Conservation (phyloP, 345 rosid species). For the Raphanus raphanistrum region DNA sequence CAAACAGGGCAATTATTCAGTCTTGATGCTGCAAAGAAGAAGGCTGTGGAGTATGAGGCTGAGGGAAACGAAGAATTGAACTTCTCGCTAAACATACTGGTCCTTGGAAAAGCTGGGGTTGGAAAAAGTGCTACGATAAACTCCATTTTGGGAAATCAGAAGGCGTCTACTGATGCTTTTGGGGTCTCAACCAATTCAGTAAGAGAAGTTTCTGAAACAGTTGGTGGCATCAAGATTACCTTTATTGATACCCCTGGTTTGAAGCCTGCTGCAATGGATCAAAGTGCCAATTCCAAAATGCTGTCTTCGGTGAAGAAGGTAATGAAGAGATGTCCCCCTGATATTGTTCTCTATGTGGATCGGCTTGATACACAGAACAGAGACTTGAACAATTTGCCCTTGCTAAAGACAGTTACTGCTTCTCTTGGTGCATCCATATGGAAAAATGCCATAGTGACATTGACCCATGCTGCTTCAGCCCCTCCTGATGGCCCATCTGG, state of each 20-base stretch:
- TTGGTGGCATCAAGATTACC: constrained; percentile 68
- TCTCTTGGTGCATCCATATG: constrained; percentile 78
- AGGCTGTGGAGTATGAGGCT: constrained; percentile 70
- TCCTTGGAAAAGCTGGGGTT: constrained; percentile 89
- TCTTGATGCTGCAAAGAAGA: constrained; percentile 76
- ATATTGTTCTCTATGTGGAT: constrained; percentile 85
- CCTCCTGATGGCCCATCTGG: constrained; percentile 98
- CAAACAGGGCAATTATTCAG: constrained; percentile 66
- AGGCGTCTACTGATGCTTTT: constrained; percentile 68
- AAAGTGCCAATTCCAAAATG: constrained; percentile 61
- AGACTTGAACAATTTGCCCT: constrained; percentile 82
- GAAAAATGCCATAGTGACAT: constrained; percentile 82
- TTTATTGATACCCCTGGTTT: constrained; percentile 82
- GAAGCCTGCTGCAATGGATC: constrained; percentile 79
- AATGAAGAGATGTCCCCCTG: constrained; percentile 72
- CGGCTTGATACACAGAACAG: constrained; percentile 79
- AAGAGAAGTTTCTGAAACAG: constrained; percentile 42
- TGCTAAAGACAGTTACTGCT: constrained; percentile 67
- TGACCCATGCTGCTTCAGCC: constrained; percentile 95
- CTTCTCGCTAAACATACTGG: constrained; percentile 76
- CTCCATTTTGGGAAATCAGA: constrained; percentile 80
- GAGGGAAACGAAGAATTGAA: constrained; percentile 60
- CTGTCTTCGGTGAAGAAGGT: constrained; percentile 65
- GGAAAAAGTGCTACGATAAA: constrained; percentile 95
- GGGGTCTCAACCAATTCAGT: constrained; percentile 61